These are phyloP conservation scores for Fusarium burgessii DNA, from an alignment of 2,329 filamentous ascomycete species.

Conservation along the genomic window DNA sequence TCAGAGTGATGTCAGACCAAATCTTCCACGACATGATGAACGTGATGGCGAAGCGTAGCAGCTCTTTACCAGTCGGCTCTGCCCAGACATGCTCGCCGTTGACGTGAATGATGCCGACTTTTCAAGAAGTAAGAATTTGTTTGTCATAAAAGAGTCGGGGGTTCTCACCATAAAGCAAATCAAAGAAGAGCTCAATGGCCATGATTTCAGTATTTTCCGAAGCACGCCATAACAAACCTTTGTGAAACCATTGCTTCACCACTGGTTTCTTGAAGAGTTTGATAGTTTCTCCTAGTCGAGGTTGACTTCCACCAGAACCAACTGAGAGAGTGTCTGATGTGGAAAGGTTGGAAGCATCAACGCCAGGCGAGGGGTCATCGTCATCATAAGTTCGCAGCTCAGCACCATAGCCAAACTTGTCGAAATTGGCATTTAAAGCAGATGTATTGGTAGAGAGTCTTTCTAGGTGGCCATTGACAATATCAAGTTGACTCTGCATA, in stretches of 20 bases:
- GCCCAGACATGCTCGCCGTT: constrained; percentile 72
- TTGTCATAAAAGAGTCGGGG: background rate
- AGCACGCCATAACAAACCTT: constrained; percentile 72
- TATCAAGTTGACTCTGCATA: constrained; percentile 64
- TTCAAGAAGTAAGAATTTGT: background rate
- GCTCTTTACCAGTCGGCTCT: constrained; percentile 63
- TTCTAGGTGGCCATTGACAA: constrained; percentile 65
- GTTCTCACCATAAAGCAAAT: constrained; percentile 65
- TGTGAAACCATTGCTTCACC: constrained; percentile 74
- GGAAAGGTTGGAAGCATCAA: constrained; percentile 37
- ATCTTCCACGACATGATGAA: constrained; percentile 74
- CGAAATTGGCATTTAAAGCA: constrained; percentile 70
- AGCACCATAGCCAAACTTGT: constrained; percentile 72
- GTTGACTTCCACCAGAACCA: constrained; percentile 29
- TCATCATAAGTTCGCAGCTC: constrained; percentile 63
- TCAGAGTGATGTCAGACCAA: constrained; percentile 69
- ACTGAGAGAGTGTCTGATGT: constrained; percentile 45
- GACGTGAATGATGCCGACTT: constrained; percentile 71
- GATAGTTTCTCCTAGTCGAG: constrained; percentile 58
- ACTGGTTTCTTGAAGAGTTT: constrained; percentile 70
- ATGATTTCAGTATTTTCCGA: constrained; percentile 70
- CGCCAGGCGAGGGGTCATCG: constrained; percentile 27
- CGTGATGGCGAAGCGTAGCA: constrained; percentile 70
- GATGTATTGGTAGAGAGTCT: constrained; percentile 65
- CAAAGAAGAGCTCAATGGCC: constrained; percentile 73